phyloP scores from a whole-genome alignment of 805 yeast species.

The Starmerella bombicola region DNA sequence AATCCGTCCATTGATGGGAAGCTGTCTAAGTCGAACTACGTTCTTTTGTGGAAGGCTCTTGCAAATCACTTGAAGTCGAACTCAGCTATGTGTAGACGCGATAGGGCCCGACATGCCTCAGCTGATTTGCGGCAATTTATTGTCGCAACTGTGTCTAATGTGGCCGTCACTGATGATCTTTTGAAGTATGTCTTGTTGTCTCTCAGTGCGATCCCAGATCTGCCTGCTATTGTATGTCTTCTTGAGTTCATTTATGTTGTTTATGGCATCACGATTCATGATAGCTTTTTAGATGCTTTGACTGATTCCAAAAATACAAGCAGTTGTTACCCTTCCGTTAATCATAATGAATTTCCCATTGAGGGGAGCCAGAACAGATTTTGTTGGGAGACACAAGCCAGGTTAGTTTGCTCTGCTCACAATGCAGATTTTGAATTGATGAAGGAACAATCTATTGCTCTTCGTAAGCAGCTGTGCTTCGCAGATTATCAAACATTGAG shows the following conservation, averaged over 20 bases:
- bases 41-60: not conserved
- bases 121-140: slow-evolving; percentile 1
- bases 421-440: not conserved
- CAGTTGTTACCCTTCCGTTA: too few species aligned
- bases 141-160: not conserved
- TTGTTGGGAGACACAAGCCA: not conserved
- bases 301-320: too few species aligned
- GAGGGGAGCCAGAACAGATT: too few species aligned
- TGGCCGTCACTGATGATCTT: not conserved
- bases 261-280: not conserved
- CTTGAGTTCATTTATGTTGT: slow-evolving; percentile 4
- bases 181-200: slow-evolving; percentile 1
- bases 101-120: too few species aligned
- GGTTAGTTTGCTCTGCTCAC: not conserved
- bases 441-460: not conserved
- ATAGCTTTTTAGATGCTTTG: not conserved
- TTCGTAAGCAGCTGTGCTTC: not conserved
- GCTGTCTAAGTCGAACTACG: not conserved
- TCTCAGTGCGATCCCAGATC: slow-evolving; percentile 3
- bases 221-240: slow-evolving; percentile 7
- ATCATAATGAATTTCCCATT: too few species aligned
- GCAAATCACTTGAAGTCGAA: not conserved
- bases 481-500: not conserved
- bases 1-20: not conserved
- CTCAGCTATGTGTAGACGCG: not conserved